phyloP scores from a whole-genome alignment of 2,329 filamentous ascomycete genomes.

The Drechslerella stenobrocha region DNA sequence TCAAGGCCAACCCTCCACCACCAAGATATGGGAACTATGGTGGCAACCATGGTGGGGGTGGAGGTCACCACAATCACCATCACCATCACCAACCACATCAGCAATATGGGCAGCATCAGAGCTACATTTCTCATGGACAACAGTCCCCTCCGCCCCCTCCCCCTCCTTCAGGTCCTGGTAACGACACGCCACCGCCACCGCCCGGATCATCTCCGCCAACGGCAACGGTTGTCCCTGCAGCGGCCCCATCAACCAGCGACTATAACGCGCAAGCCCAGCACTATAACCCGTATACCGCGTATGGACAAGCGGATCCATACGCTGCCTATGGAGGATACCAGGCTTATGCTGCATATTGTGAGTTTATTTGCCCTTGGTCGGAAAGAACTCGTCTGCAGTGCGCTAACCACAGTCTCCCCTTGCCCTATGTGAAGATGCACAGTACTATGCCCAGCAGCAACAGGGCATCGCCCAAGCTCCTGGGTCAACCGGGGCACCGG shows the following conservation, averaged over 20 bases:
- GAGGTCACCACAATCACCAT: slow-evolving; percentile 55
- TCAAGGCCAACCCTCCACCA: slow-evolving; percentile 76
- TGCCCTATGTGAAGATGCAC: slow-evolving; percentile 16
- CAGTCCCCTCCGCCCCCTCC: slow-evolving; percentile 51
- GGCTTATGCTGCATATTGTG: slow-evolving; percentile 65
- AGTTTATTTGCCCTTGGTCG: slow-evolving; percentile 5
- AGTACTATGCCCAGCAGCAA: slow-evolving; percentile 45
- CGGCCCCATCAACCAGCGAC: slow-evolving; percentile 62
- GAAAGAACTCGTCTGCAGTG: neutral
- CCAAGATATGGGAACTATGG: slow-evolving; percentile 65
- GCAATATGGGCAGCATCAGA: slow-evolving; percentile 56
- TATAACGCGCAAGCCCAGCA: slow-evolving; percentile 67
- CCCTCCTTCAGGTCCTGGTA: slow-evolving; percentile 53
- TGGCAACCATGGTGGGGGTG: slow-evolving; percentile 60
- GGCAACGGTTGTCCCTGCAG: slow-evolving; percentile 57
- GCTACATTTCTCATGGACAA: slow-evolving; percentile 55
- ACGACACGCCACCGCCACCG: slow-evolving; percentile 54
- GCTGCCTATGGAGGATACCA: slow-evolving; percentile 87
- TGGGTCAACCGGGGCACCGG: slow-evolving; percentile 28
- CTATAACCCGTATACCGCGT: slow-evolving; percentile 55
- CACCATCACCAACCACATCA: slow-evolving; percentile 55
- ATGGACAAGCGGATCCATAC: slow-evolving; percentile 75
- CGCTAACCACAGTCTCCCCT: neutral
- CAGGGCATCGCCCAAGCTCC: slow-evolving; percentile 19
- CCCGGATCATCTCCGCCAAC: slow-evolving; percentile 53